Conservation (phyloP, 2,329 filamentous ascomycete genomes). For the Clarireedia homoeocarpa region DNA sequence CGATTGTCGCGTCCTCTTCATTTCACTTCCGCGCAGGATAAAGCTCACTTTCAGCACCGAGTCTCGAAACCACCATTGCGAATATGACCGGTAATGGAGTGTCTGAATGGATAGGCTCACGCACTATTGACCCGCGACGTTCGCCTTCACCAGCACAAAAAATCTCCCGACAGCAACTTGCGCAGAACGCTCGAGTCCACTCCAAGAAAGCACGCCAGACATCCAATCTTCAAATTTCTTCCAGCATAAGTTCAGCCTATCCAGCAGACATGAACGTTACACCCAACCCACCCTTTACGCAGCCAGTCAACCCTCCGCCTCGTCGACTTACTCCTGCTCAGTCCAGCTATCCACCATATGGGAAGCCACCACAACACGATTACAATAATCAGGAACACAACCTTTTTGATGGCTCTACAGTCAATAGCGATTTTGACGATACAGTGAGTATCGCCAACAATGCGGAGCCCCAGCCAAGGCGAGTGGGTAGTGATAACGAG, state of each 20-base stretch:
- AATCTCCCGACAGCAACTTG: not conserved
- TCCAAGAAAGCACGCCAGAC: not conserved
- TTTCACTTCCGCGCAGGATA: too few species aligned
- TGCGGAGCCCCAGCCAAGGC: not conserved
- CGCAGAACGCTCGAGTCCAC: not conserved
- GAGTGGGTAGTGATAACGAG: not conserved
- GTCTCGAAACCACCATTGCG: not conserved
- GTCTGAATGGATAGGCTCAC: not conserved
- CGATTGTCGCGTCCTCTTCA: too few species aligned
- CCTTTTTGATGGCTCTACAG: slow-evolving; percentile 1
- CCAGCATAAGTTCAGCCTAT: not conserved
- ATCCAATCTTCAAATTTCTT: not conserved
- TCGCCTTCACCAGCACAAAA: not conserved
- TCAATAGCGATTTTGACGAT: not conserved
- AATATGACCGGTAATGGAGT: not conserved
- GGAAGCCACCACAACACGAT: not conserved
- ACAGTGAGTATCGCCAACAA: not conserved
- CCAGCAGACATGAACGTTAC: not conserved
- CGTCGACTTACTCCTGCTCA: not conserved
- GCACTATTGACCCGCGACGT: not conserved
- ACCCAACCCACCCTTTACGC: not conserved
- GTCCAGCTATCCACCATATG: not conserved
- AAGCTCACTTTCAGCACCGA: too few species aligned
- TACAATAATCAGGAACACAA: not conserved
- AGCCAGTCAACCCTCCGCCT: not conserved